Percentiles rank a stretch among this genome's conserved stretches.
Conservation (phyloP, 192 early-diverging fungal genomes). For the Podochytrium sp. region DNA sequence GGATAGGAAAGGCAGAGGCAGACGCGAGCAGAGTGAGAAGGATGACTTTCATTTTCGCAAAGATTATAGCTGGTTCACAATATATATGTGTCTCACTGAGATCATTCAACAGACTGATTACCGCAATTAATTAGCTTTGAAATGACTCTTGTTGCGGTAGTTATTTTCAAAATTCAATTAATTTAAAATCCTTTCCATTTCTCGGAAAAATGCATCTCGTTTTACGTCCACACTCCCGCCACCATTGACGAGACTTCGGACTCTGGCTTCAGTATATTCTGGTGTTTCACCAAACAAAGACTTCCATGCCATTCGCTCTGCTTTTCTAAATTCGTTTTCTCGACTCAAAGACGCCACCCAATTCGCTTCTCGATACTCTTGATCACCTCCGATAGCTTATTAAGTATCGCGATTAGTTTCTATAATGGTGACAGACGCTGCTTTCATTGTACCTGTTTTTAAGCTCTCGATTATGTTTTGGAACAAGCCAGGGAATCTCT, state of each 20-base stretch:
- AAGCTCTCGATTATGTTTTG: slow-evolving; percentile 10
- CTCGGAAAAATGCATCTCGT: neutral
- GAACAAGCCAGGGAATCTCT: slow-evolving; percentile 5
- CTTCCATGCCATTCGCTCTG: slow-evolving; percentile 24
- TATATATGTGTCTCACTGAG: too few species aligned
- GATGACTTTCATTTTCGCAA: too few species aligned
- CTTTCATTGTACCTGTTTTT: neutral
- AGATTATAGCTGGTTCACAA: too few species aligned
- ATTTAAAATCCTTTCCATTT: neutral
- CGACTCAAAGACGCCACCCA: slow-evolving; percentile 7
- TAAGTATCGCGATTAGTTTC: neutral
- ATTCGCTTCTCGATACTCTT: slow-evolving; percentile 18
- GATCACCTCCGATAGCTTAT: slow-evolving; percentile 18
- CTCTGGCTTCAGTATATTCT: neutral
- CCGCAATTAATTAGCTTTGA: too few species aligned
- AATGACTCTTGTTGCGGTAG: too few species aligned
- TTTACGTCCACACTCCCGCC: neutral
- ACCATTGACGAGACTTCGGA: neutral
- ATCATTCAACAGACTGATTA: too few species aligned
- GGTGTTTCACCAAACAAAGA: neutral
- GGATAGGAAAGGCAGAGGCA: neutral
- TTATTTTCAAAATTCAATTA: too few species aligned
- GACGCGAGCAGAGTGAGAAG: too few species aligned
- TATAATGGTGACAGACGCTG: neutral
- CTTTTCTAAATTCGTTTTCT: slow-evolving; percentile 17